phyloP scores from a whole-genome alignment of 495 filamentous ascomycete species.

The Aspergillus haitiensis region DNA sequence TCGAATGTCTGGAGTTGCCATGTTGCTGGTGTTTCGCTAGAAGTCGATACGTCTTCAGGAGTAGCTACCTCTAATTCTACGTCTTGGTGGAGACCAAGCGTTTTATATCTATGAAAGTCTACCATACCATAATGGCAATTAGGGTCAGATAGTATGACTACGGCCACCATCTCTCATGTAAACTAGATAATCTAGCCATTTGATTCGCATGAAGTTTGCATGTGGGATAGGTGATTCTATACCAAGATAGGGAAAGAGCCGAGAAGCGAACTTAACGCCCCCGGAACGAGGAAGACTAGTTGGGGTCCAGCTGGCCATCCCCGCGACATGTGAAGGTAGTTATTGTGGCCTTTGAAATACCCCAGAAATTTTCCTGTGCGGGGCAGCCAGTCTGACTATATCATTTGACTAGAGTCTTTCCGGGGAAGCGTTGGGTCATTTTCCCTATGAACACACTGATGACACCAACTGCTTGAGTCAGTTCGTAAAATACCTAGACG shows the following conservation, averaged over 20 bases:
- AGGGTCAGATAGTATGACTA: no score
- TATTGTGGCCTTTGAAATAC: neutral
- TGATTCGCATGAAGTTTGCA: slow-evolving; percentile 7
- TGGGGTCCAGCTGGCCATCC: slow-evolving; percentile 1
- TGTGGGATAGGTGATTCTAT: slow-evolving; percentile 8
- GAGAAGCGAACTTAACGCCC: slow-evolving; percentile 6
- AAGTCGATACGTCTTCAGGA: neutral
- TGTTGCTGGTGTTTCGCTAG: neutral
- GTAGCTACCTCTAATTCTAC: neutral
- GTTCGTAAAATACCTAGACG: neutral
- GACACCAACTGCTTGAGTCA: slow-evolving; percentile 9
- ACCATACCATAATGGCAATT: neutral
- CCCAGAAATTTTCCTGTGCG: slow-evolving; percentile 9
- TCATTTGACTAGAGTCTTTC: neutral
- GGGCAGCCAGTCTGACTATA: slow-evolving; percentile 3
- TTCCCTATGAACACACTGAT: neutral
- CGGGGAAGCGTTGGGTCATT: neutral
- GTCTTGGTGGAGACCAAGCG: neutral
- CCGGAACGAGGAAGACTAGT: slow-evolving; percentile 19
- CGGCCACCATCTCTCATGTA: no score
- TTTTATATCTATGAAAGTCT: neutral
- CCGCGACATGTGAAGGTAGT: slow-evolving; percentile 15
- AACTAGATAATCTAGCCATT: no score
- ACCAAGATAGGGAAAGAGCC: slow-evolving; percentile 13
- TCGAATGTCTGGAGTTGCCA: slow-evolving; percentile 20